A percentile compares a stretch with the other conserved stretches of the same genome.
These are phyloP conservation scores for Russula abietina DNA, from an alignment of 768 basidiomycete genomes.

Conservation along the genomic window DNA sequence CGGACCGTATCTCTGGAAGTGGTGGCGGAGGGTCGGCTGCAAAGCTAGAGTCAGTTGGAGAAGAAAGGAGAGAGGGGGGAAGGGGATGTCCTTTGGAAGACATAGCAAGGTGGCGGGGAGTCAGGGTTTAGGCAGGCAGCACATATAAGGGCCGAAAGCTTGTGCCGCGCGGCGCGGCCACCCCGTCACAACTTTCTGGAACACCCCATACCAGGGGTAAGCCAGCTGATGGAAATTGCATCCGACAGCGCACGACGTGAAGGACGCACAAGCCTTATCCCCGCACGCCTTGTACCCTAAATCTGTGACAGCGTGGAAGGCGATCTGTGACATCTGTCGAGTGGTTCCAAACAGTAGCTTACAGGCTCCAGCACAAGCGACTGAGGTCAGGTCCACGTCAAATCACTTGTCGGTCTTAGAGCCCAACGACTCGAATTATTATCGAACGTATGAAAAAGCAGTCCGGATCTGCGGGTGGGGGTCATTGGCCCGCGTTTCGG, in stretches of 20 bases:
- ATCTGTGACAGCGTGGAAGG: background rate
- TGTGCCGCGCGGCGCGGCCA: background rate
- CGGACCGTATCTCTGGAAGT: conserved; percentile 4
- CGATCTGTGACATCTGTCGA: background rate
- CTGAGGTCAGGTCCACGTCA: background rate
- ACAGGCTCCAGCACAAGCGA: background rate
- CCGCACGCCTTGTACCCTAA: background rate
- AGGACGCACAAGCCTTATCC: background rate
- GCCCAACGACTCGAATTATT: background rate
- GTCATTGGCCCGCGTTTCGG: background rate
- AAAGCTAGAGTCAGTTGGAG: background rate
- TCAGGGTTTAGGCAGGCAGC: background rate
- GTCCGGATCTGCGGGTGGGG: background rate
- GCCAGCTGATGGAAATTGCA: background rate
- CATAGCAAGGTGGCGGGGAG: background rate
- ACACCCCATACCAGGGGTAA: conserved; percentile 3
- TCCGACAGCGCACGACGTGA: background rate
- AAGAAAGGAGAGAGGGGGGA: background rate
- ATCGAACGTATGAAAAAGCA: background rate
- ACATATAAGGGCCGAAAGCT: background rate
- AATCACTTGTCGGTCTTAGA: background rate
- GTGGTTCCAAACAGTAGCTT: background rate
- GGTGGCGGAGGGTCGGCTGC: background rate
- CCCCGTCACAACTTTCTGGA: background rate
- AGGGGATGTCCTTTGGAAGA: background rate